Percentiles rank a stretch among this genome's conserved stretches.
Conservation (phyloP, 192 early-diverging fungal genomes). For the Umbelopsis sp. region DNA sequence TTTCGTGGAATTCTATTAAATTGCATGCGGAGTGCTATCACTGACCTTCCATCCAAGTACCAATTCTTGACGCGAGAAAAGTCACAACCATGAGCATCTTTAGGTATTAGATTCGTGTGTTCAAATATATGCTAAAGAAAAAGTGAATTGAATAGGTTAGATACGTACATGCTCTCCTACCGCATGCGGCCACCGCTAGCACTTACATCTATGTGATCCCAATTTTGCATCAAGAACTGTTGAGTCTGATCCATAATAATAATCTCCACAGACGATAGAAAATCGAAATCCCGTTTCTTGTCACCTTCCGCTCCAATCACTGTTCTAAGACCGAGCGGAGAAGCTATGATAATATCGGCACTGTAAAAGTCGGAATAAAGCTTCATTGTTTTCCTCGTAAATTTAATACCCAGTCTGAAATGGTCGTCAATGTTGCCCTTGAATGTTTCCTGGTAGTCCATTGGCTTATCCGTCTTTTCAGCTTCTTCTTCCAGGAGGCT, state of each 20-base stretch:
- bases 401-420: conserved; percentile 92
- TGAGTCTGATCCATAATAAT: conserved; percentile 87
- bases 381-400: conserved; percentile 83
- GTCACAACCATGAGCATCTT: conserved; percentile 91
- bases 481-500: conserved; percentile 59
- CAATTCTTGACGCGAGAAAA: conserved; percentile 90
- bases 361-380: conserved; percentile 88
- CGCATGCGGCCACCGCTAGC: neutral
- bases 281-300: conserved; percentile 91
- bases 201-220: conserved; percentile 87
- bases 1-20: no score
- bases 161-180: neutral
- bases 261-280: conserved; percentile 90
- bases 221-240: conserved; percentile 96
- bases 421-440: conserved; percentile 95
- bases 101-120: conserved; percentile 86
- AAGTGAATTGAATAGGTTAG: neutral
- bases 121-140: conserved; percentile 70
- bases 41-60: conserved; percentile 78
- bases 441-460: conserved; percentile 84
- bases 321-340: conserved; percentile 89
- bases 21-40: neutral
- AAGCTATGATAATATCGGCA: conserved; percentile 90
- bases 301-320: conserved; percentile 84
- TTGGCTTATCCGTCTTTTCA: conserved; percentile 65